Percentiles rank a stretch among this genome's conserved stretches.
phyloP scores from a whole-genome alignment of 768 basidiomycete species.

The Cytidiella melzeri region DNA sequence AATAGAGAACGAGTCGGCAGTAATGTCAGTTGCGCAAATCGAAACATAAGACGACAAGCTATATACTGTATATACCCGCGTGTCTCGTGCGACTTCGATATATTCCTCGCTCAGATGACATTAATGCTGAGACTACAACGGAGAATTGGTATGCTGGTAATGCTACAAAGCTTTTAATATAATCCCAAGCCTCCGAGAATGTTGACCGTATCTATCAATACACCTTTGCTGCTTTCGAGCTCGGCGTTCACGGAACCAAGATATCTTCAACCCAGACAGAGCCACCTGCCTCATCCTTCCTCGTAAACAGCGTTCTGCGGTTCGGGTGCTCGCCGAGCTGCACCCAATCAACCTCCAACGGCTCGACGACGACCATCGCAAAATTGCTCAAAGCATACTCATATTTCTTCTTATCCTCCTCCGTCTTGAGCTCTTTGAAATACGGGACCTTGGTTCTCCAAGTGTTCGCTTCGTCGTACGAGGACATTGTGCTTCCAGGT shows the following conservation, averaged over 20 bases:
- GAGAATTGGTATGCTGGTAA: too few relatives aligned
- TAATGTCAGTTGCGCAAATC: too few relatives aligned
- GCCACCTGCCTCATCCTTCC: conserved; percentile 27
- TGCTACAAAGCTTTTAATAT: too few relatives aligned
- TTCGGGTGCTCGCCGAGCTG: conserved; percentile 56
- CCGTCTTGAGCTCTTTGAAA: conserved; percentile 31
- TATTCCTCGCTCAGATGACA: too few relatives aligned
- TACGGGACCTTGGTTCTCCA: conserved; percentile 58
- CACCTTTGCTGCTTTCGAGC: background rate
- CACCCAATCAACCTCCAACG: conserved; percentile 60
- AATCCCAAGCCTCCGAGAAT: background rate
- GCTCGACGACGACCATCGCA: conserved; percentile 67
- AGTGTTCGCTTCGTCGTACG: conserved; percentile 49
- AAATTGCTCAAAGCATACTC: conserved; percentile 59
- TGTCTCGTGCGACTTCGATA: too few relatives aligned
- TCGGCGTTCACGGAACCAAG: conserved; percentile 48
- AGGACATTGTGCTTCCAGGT: conserved; percentile 50
- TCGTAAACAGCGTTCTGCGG: conserved; percentile 48
- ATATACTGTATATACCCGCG: too few relatives aligned
- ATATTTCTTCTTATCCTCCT: conserved; percentile 40
- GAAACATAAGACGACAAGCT: too few relatives aligned
- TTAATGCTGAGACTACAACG: too few relatives aligned
- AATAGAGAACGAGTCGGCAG: too few relatives aligned
- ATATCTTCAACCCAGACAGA: conserved; percentile 53
- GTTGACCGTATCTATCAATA: background rate